Evolutionary conservation across 345 rosid species (phyloP).

Genomic region (Toxicodendron radicans): DNA sequence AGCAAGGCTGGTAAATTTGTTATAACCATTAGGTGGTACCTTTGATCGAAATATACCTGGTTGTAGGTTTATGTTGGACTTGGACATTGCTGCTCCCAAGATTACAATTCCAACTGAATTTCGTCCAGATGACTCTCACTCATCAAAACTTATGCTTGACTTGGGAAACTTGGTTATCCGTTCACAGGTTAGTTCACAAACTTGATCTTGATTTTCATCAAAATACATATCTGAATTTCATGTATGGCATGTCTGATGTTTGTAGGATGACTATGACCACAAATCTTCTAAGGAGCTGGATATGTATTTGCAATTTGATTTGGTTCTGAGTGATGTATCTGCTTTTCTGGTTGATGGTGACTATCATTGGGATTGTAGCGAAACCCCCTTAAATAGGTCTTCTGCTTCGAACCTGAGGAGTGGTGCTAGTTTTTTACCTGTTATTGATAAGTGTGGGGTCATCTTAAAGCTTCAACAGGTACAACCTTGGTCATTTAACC

Average conservation of each 20-base stretch:
- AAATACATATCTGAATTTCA: slow-evolving; percentile 8
- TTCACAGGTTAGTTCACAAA: slow-evolving; percentile 62
- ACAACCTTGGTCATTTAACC: slow-evolving; percentile 22
- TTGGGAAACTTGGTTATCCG: slow-evolving; percentile 89
- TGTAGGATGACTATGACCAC: slow-evolving; percentile 68
- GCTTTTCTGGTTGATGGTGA: slow-evolving; percentile 97
- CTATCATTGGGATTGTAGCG: slow-evolving; percentile 81
- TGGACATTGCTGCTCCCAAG: slow-evolving; percentile 99
- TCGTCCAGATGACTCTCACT: slow-evolving; percentile 59
- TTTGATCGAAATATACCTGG: slow-evolving; percentile 14
- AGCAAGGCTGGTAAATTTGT: not conserved
- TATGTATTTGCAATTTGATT: slow-evolving; percentile 89
- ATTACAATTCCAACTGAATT: slow-evolving; percentile 95
- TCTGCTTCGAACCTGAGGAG: slow-evolving; percentile 30
- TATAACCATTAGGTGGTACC: not conserved
- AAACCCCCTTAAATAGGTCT: slow-evolving; percentile 35
- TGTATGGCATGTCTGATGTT: slow-evolving; percentile 18
- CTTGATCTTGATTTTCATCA: slow-evolving; percentile 7
- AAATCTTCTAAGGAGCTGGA: slow-evolving; percentile 54
- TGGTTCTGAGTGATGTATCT: slow-evolving; percentile 88
- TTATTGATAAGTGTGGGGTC: slow-evolving; percentile 89
- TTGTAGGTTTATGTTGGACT: slow-evolving; percentile 85
- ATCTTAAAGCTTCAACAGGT: slow-evolving; percentile 92
- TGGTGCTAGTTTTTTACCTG: slow-evolving; percentile 66
- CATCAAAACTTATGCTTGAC: slow-evolving; percentile 93